Evolutionary conservation across 129 eudicot species (phyloP), one percentile per base, ranked within the genome.

Genomic region (Chrysanthemum seticuspe): DNA sequence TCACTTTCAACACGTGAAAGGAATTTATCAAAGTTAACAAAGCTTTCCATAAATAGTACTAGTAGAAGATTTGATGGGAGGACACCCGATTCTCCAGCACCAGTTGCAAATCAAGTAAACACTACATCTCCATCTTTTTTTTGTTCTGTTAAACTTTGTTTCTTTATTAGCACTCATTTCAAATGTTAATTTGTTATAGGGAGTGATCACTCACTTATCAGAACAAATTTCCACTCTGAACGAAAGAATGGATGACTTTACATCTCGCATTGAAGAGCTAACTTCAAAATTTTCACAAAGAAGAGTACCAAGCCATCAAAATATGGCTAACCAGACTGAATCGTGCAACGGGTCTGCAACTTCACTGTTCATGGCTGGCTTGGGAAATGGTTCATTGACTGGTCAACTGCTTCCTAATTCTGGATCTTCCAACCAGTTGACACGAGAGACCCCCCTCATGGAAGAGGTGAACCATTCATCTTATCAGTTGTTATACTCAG

Each of bases 221-320:
- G 98, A 94, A 71, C 98, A 94, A 81, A 94, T 94, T 53, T 87
- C 91, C 11, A 90, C 97, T 12, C 84, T 94, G 58, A 94, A 86
- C 14, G 98, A 94, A 81, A 85, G 98, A 62, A 90, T 94, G 96
- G 97, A 94, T 10, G 97, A 90, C 53, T 89, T 94, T n/a, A 90
- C 97, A 59, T 87, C 98, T 36, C 89, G 89, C 67, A 86, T 94
- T 1, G 98, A 90, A 85, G 97, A 94, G 64, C 82, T 94, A 48
- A 94, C 85, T 76, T 82, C 91, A 16, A 90, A 86, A 68, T 58
- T 90, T 56, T 70, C 83, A 1, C 60, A 60, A 74, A 77, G 69
- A 74, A 88, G 76, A 63, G 85, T 75, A 25, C 78, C 85, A 15
- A 93, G 97, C 79, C 98, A 87, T 75, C 98, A 88, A 68, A 93